Percentiles rank a stretch among this genome's conserved stretches.
Conservation (phyloP, 1,284 basidiomycete genomes). For the Ganoderma lingzhi region DNA sequence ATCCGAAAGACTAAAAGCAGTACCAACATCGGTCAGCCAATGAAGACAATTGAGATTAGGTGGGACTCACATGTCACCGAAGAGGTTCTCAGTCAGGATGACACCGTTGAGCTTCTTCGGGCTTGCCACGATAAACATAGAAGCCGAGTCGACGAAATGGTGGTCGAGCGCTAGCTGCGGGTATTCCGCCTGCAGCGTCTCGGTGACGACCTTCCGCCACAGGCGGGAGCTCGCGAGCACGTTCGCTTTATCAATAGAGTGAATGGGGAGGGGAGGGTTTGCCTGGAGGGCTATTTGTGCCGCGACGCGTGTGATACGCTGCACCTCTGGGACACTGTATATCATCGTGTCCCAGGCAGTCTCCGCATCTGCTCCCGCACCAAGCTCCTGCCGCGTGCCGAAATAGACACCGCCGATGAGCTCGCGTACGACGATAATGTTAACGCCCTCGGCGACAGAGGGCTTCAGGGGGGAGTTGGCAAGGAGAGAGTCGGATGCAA, state of each 20-base stretch:
- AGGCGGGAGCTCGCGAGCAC: conserved; percentile 95
- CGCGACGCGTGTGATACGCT: conserved; percentile 96
- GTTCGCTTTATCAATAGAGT: conserved; percentile 99
- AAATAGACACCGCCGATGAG: conserved; percentile 96
- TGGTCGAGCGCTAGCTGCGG: conserved; percentile 90
- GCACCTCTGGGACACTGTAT: conserved; percentile 92
- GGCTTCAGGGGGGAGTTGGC: conserved; percentile 93
- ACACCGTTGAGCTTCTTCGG: conserved; percentile 97
- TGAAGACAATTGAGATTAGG: conserved; percentile 13
- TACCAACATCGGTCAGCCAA: neutral
- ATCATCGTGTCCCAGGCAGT: conserved; percentile 92
- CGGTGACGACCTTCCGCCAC: conserved; percentile 93
- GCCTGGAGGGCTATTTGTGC: conserved; percentile 89
- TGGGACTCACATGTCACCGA: conserved; percentile 89
- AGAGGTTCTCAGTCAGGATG: conserved; percentile 93
- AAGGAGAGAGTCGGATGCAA: conserved; percentile 92
- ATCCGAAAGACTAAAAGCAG: conserved; percentile 80
- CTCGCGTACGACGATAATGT: conserved; percentile 96
- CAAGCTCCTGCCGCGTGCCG: conserved; percentile 91
- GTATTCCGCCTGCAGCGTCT: conserved; percentile 85
- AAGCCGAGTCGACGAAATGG: conserved; percentile 94
- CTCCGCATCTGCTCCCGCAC: conserved; percentile 64
- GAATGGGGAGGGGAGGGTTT: conserved; percentile 89
- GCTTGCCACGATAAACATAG: conserved; percentile 95
- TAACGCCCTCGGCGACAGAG: conserved; percentile 84